Base-by-base conservation (phyloP, 2,329 filamentous ascomycete species). In the Cladosporium sp. region DNA sequence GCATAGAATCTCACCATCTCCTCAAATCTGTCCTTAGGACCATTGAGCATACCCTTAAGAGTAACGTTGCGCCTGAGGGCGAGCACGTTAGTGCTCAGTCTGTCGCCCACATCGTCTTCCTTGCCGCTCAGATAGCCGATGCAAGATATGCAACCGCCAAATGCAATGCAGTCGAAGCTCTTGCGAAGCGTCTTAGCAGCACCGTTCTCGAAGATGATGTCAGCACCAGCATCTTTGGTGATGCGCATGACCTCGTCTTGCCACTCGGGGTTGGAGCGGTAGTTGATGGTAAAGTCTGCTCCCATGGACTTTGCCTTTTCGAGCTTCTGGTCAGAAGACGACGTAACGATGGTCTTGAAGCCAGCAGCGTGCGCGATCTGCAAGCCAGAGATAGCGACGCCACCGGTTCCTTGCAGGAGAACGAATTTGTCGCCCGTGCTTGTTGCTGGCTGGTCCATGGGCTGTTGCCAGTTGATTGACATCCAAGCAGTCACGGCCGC, bases 401-500 rank as follows among this genome's bases (percentile, higher is more conserved):
- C 79, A 0, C 75, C 74, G 4, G 75, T 77, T 4, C 75, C 75
- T 58, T 77, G 74, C 50, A 75, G 67, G 8, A 77, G 65, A 2
- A 77, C 68, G 13, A 62, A 58, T 62, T 72, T 50, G 36, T 57
- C 61, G 65, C 70, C 54, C 17, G 24, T 40, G 61, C 70, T 48
- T 56, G 57, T 80, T 1, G 78, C 77, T 19, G 77, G 75, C 52
- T 81, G 71, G 0, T 81, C 82, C 0, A 82, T 65, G 0, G 82
- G 80, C 24, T 80, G 74, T 73, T 84, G 80, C 45, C 81, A 80
- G 69, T 87, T 86, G 63, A 88, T 75, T 8, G 81, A 76, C 80
- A 83, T 85, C 84, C 84, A 87, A 0, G 85, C 84, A 2, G 85
- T 87, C 28, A 87, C 76, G 1, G 77, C 78, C 0, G 84, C 83